Base-by-base conservation (phyloP, 2,329 filamentous ascomycete species). In the Sarocladium oryzae region DNA sequence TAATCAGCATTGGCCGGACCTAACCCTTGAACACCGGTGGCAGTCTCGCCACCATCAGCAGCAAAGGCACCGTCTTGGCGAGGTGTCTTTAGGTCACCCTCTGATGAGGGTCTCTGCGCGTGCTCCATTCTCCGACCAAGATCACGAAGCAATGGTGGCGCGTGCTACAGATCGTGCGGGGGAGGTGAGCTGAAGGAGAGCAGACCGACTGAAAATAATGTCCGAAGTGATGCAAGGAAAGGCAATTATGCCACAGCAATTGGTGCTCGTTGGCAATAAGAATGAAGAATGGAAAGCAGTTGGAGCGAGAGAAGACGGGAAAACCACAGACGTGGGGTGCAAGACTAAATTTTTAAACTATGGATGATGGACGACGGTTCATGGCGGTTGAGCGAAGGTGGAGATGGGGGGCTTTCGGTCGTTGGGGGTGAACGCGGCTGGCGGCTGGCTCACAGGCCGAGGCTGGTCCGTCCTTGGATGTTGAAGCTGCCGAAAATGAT, bases 141-240 rank as follows among this genome's bases (percentile, higher is more conserved):
- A 40, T 30, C 49, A 7, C 33, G 51, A 52, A 73, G 71, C 71
- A 76, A 75, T 73, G 71, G 72, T 67, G 56, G 66, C 56, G 70
- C 70, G 61, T 75, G 71, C 72, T 69, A 69, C 62, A 60, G 67
- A 71, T 70, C 66, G 66, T 67, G 70, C 69, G 65, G 61, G 66
- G 63, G 60, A 10, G 28, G 16, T 26, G 21, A 48, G 43, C 43
- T 48, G 3, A 20, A 33, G 4, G 10, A 20, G 16, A 33, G 43
- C 18, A 23, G 8, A 16, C 40, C 40, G 26, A 28, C 15, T 26
- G 40, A 16, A 15, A 28, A 43, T 21, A 28, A 43, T 43, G 23
- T 28, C 23, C 5, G 26, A 28, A 26, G 26, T 11, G 28, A 9
- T 23, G 43, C 24, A 48, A 16, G n/a, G 26, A 33, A 7, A 5